A percentile compares a stretch with the other conserved stretches of the same genome.
These are phyloP conservation scores for Suillus paluster DNA, from an alignment of 768 basidiomycete genomes.

Conservation along the genomic window DNA sequence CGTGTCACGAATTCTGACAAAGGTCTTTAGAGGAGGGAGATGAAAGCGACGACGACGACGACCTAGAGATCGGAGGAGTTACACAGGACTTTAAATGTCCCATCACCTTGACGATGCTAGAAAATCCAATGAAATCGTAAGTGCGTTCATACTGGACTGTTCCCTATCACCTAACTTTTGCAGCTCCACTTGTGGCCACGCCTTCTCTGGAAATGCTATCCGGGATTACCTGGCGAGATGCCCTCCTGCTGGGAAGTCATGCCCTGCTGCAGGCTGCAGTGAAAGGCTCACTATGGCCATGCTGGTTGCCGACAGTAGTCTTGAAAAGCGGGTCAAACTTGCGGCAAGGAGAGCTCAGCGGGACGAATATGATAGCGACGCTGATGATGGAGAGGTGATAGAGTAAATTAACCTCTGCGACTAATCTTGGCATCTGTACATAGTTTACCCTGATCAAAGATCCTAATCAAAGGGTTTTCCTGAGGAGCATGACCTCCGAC, in stretches of 20 bases:
- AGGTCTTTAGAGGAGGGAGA: slow-evolving; percentile 71
- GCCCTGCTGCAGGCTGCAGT: slow-evolving; percentile 77
- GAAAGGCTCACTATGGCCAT: slow-evolving; percentile 55
- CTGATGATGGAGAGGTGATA: slow-evolving; percentile 58
- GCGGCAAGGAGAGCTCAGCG: slow-evolving; percentile 55
- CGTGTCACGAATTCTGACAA: slow-evolving; percentile 13
- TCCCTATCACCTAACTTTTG: slow-evolving; percentile 10
- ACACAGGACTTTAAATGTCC: slow-evolving; percentile 88
- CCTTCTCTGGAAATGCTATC: slow-evolving; percentile 78
- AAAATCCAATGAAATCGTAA: slow-evolving; percentile 84
- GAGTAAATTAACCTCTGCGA: slow-evolving; percentile 40
- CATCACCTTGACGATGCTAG: slow-evolving; percentile 66
- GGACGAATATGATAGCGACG: slow-evolving; percentile 40
- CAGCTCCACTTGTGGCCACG: slow-evolving; percentile 77
- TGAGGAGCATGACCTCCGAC: neutral
- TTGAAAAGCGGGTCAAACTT: slow-evolving; percentile 67
- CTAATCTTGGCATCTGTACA: neutral
- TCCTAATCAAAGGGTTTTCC: neutral
- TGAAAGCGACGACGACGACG: slow-evolving; percentile 84
- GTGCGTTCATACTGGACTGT: slow-evolving; percentile 27
- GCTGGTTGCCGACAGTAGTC: slow-evolving; percentile 56
- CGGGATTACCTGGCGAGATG: slow-evolving; percentile 56
- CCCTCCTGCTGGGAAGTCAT: slow-evolving; percentile 45
- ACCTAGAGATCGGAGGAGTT: slow-evolving; percentile 85
- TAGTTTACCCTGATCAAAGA: neutral